Base-by-base conservation (phyloP, 768 basidiomycete genomes). In the Imleria badia region DNA sequence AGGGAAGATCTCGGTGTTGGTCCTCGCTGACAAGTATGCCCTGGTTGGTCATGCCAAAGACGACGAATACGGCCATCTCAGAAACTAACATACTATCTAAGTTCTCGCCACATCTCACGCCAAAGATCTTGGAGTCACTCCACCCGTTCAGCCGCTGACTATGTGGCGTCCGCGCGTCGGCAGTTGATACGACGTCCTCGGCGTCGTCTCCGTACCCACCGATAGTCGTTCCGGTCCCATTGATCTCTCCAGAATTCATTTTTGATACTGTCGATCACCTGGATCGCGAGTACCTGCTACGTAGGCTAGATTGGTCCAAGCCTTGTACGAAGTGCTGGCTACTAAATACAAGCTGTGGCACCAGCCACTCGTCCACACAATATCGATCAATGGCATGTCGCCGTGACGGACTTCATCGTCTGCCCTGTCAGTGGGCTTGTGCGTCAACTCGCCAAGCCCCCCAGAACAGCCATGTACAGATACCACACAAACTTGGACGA, bases 131-230 rank as follows among this genome's bases (percentile, higher is more conserved):
- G 23, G 11, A 15, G 39, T 36, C 26, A 11, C 30, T 58, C 23
- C 1, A 36, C 19, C 41, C 26, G 22, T 41, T 1, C 30, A 52
- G 40, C 49, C 56, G 15, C 30, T 12, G 3, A 15, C 38, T 44
- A 17, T 17, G 41, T 34, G 39, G 36, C 41, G 35, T 40, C 48
- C 43, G 23, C 36, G 22, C 49, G 45, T 39, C 33, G 15, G 20
- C 8, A 35, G 26, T 40, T 49, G 63, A 63, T 62, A 51, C 62
- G 63, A 58, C 44, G 35, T 49, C 43, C 52, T 40, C 63, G 62
- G 62, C 19, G 11, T 45, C 19, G 11, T 45, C 47, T 62, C 55
- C 23, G 7, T 20, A n/a, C 12, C 34, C 38, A 29, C 51, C 23
- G 44, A 19, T 20, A 10, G 17, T 30, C 36, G n/a, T 53, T 51